These are phyloP conservation scores for Deakozyma indianensis DNA, from an alignment of 805 yeast species.

Conservation along the genomic window DNA sequence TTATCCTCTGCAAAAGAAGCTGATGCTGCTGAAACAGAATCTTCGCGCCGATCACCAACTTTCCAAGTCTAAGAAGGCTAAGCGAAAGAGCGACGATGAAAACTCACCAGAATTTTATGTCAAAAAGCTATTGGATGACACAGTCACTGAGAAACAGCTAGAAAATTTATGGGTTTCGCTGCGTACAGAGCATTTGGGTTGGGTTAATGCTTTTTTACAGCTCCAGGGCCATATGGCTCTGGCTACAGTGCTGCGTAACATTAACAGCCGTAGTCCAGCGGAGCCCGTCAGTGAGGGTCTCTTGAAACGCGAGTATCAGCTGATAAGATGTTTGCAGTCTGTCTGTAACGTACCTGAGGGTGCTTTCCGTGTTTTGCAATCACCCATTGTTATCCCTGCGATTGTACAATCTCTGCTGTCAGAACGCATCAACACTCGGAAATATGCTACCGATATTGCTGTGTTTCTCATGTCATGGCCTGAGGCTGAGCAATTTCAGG, in stretches of 20 bases:
- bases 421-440: conserved; percentile 60
- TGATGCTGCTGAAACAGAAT: conserved; percentile 86
- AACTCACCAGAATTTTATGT: conserved; percentile 65
- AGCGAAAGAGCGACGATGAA: conserved; percentile 8
- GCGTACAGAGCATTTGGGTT: conserved; percentile 72
- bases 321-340: conserved; percentile 67
- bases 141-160: conserved; percentile 53
- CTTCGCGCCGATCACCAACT: conserved; percentile 45
- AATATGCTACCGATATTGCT: conserved; percentile 65
- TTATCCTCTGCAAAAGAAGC: conserved; percentile 66
- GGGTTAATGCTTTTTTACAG: conserved; percentile 70
- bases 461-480: conserved; percentile 37
- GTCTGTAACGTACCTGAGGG: conserved; percentile 52
- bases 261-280: conserved; percentile 23
- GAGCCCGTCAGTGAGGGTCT: conserved; percentile 25
- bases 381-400: conserved; percentile 38
- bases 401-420: conserved; percentile 63
- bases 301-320: conserved; percentile 57
- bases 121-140: conserved; percentile 52
- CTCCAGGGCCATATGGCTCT: conserved; percentile 73
- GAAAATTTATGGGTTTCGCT: conserved; percentile 82
- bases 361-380: conserved; percentile 35
- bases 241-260: conserved; percentile 47
- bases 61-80: conserved; percentile 7
- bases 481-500: conserved; percentile 20